These are phyloP conservation scores for Syncephalastrum sp. DNA, from an alignment of 371 early-diverging fungal species.

Conservation along the genomic window DNA sequence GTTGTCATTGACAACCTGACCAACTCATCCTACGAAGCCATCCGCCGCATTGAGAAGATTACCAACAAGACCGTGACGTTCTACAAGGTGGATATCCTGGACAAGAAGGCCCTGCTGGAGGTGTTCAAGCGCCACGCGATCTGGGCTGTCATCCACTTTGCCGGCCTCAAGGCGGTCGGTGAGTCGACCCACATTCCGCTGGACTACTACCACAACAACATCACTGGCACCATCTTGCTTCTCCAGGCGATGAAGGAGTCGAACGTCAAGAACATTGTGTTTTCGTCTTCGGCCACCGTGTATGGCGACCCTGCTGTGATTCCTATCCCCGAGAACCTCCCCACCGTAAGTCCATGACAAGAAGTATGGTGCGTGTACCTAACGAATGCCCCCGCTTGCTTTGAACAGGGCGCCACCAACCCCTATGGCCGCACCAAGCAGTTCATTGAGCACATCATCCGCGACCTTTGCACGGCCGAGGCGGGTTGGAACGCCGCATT, in stretches of 20 bases:
- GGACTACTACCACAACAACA: conserved; percentile 76
- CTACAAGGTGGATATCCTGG: conserved; percentile 70
- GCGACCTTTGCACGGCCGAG: conserved; percentile 67
- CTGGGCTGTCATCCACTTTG: conserved; percentile 79
- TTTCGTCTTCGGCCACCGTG: conserved; percentile 80
- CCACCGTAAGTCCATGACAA: conserved; percentile 33
- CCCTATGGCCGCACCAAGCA: conserved; percentile 90
- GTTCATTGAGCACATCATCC: conserved; percentile 79
- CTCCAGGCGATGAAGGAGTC: conserved; percentile 63
- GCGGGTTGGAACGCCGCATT: conserved; percentile 70
- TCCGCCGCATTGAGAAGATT: conserved; percentile 68
- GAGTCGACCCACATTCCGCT: conserved; percentile 70
- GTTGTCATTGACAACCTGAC: conserved; percentile 84
- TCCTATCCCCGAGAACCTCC: conserved; percentile 57
- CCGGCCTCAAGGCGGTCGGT: conserved; percentile 80
- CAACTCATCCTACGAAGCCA: conserved; percentile 75
- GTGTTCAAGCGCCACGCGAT: conserved; percentile 67
- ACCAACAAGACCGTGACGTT: conserved; percentile 61
- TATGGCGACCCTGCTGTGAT: conserved; percentile 58
- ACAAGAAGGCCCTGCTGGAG: conserved; percentile 57
- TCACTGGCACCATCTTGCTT: conserved; percentile 68
- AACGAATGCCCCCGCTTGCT: conserved; percentile 2
- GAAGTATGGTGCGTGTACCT: no score
- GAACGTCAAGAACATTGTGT: conserved; percentile 69
- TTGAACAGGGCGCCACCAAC: conserved; percentile 59